phyloP scores from a whole-genome alignment of 108 stramenopile species.

The Seminavis robusta region DNA sequence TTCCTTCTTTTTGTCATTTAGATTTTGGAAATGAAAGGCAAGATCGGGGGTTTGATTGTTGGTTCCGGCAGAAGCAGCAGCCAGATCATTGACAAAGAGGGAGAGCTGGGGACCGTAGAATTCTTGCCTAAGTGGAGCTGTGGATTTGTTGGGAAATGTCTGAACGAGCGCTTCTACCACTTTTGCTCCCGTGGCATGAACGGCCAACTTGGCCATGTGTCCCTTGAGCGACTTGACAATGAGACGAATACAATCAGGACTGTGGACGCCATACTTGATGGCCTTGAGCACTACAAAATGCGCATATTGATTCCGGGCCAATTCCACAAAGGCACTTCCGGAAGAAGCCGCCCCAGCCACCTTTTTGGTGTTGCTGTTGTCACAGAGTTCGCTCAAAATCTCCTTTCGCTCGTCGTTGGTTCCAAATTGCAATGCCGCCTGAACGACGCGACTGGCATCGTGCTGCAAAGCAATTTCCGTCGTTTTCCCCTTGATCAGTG shows the following conservation, averaged over 20 bases:
- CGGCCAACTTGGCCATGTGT: conserved; percentile 77
- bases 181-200: conserved; percentile 84
- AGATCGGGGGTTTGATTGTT: too few species aligned
- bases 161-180: conserved; percentile 80
- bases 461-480: conserved; percentile 86
- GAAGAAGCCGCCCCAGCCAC: too few species aligned
- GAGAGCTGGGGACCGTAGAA: conserved; percentile 89
- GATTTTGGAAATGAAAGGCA: conserved; percentile 32
- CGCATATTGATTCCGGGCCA: conserved; percentile 88
- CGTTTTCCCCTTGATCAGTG: conserved; percentile 67
- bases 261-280: conserved; percentile 77
- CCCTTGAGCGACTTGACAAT: conserved; percentile 61
- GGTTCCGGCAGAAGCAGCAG: too few species aligned
- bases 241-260: conserved; percentile 32
- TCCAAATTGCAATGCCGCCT: conserved; percentile 86
- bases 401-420: conserved; percentile 47
- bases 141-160: conserved; percentile 65
- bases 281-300: conserved; percentile 89
- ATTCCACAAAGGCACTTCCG: conserved; percentile 59
- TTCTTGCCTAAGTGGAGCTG: conserved; percentile 70
- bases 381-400: conserved; percentile 58
- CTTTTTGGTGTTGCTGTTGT: conserved; percentile 7
- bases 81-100: too few species aligned
- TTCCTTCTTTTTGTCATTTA: conserved; percentile 62
- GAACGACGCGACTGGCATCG: conserved; percentile 88